Base-by-base conservation (phyloP, 192 early-diverging fungal species). In the Coemansia sp. region DNA sequence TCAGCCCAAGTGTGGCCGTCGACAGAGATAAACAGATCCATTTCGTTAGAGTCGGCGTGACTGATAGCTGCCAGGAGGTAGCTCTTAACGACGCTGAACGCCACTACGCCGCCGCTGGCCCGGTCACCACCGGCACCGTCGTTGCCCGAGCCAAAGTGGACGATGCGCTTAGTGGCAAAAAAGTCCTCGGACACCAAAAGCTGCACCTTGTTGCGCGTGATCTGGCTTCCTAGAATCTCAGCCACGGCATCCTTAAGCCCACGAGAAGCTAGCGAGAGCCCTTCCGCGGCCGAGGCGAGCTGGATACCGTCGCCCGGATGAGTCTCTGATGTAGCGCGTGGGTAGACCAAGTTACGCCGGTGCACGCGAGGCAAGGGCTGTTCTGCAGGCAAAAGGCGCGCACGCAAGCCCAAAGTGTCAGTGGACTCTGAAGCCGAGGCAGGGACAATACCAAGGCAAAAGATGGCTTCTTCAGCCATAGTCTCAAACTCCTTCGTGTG, bases 181-280 rank as follows among this genome's bases (percentile, higher is more conserved):
- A 83, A 95, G 70, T 92, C 86, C 52, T 92, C 86, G 14, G 90
- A 89, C 58, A 82, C 76, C 12, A 94, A 84, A n/a, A 97, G 76
- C 47, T 73, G 83, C 35, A 76, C 58, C 18, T 53, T 66, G 11
- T 58, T 56, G n/a, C 59, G 62, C 43, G 37, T 18, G 3, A 59
- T 26, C 56, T 77, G 59, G 20, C 58, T 55, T n/a, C 72, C 72
- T 16, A 77, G 57, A 13, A 76, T 48, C 31, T 37, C 72, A n/a
- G 60, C 61, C 20, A 80, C 41, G 11, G 58, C 63, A 26, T 50
- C 62, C 6, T 58, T 58, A 20, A 58, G 33, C 34, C 56, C 56
- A 1, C 56, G 56, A 5, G 56, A 11, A 16, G 21, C 35, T 58
- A 45, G 14, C 72, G 11, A 7, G 35, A 37, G 18, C 70, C 64